Evolutionary conservation across 345 rosid species (phyloP), one percentile per base, ranked within the genome.

Genomic region (Syzygium aqueum): DNA sequence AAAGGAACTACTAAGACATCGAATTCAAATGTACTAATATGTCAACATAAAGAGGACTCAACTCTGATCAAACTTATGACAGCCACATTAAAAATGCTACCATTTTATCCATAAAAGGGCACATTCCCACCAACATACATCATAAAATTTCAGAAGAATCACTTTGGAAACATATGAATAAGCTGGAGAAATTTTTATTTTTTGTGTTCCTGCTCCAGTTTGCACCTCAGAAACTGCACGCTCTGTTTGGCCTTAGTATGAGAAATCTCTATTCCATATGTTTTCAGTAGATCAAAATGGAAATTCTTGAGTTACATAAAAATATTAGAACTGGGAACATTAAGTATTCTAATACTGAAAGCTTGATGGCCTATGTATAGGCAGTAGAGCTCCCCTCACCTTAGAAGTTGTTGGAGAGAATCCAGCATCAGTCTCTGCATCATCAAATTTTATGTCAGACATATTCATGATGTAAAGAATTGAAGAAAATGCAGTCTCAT

Each of bases 371-470:
- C 59, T 14, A 53, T 84, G 50, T 27, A 51, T 21, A 51, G 37
- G 50, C 84, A 51, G 52, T 53, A 25, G 59, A 50, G 61, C 16
- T 52, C 67, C 61, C 86, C 88, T 88, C 91, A 93, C 97, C 93
- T 96, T 96, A 52, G 94, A 92, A 63, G 94, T 93, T 27, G 95
- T 94, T 43, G 97, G 97, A 89, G 87, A 93, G 85, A 95, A 96
- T 51, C 97, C 98, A 51, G 94, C 96, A 93, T 96, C 98, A 85
- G 94, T 91, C 28, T 96, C 97, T 95, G 94, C 91, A 89, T 73
- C 82, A 73, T 73, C 49, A 37, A 73, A 73, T 19, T 73, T 37
- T 73, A 37, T 73, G 43, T 33, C 11, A 67, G 25, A 73, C 82
- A 37, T 2, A 9, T 73, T 73, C 82, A 37, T 73, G 82, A 73